Evolutionary conservation across 257 asterid genomes (phyloP), one percentile per base, ranked within the genome.

Genomic region (Sherardia arvensis): DNA sequence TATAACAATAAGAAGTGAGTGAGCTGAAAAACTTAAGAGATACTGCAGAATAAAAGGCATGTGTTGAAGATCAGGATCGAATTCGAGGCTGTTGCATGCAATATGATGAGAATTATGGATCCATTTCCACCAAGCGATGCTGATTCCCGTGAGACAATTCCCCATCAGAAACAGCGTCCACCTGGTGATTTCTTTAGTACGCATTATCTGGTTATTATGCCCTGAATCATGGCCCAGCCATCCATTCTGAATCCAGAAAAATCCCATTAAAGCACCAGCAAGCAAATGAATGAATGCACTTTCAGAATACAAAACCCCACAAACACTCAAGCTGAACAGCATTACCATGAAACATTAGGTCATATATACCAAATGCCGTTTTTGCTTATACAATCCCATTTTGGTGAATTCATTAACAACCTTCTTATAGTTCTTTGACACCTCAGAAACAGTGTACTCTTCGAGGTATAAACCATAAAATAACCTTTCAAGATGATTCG

Each of bases 151-250:
- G 47, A 90, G 84, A 40, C 83, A 81, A 63, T 87, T 90, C 20
- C 93, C 97, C 0, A 91, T 61, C 0, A 90, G 70, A 28, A 87
- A 45, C 32, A 84, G 91, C 0, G 73, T 85, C 60, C 81, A 76
- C 58, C 95, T 60, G 72, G 77, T 88, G 3, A 73, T 27, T 9
- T 59, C 66, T 0, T 74, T 82, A 0, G 83, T 76, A 17, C 59
- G 21, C 95, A 88, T 86, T 3, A 86, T 66, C 62, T 80, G 82
- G 47, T 88, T 81, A 14, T 40, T 40, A 71, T 88, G 96, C 33
- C 95, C 95, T 0, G 98, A 86, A 75, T 91, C 98, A 53, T 91
- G 98, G 21, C 89, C 96, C 21, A 91, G 30, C 98, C 98, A 91
- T 4, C 98, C 98, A 63, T 95, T 91, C 73, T 91, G 94, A 54